Conservation (phyloP, 2,329 filamentous ascomycete species). For the Aquanectria penicillioides region DNA sequence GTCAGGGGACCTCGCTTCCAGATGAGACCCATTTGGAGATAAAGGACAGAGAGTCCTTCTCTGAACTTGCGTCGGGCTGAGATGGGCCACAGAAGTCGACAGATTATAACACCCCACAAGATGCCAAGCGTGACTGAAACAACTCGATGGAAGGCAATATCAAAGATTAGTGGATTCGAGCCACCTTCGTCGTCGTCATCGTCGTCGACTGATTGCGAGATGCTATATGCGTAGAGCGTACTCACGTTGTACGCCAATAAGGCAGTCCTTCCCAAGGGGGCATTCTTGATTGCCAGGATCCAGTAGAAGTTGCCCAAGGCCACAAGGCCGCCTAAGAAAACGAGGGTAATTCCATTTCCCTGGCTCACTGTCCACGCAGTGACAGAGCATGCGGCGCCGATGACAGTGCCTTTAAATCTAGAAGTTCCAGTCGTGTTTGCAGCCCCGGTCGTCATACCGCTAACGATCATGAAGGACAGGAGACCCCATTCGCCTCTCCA, state of each 20-base stretch:
- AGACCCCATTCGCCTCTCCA: conserved; percentile 98
- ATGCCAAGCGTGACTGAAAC: conserved; percentile 87
- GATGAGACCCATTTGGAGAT: conserved; percentile 93
- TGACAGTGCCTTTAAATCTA: conserved; percentile 85
- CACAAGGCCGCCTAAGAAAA: conserved; percentile 83
- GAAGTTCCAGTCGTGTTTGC: conserved; percentile 92
- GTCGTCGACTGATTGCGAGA: conserved; percentile 81
- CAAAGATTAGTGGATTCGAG: conserved; percentile 81
- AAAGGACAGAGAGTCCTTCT: conserved; percentile 88
- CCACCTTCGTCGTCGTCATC: conserved; percentile 92
- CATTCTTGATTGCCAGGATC: conserved; percentile 84
- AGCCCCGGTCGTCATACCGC: conserved; percentile 96
- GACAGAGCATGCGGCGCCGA: conserved; percentile 81
- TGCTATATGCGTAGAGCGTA: conserved; percentile 91
- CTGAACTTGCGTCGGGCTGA: conserved; percentile 89
- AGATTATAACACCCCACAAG: conserved; percentile 91
- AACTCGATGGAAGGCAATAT: conserved; percentile 89
- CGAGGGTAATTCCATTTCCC: conserved; percentile 79
- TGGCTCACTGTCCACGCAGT: conserved; percentile 80
- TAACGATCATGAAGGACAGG: conserved; percentile 97
- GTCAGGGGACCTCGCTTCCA: conserved; percentile 94
- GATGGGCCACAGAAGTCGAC: conserved; percentile 91
- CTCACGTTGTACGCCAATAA: conserved; percentile 96
- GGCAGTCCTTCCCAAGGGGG: conserved; percentile 91
- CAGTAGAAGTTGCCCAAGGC: conserved; percentile 89